Conservation (phyloP, 148 eudicot species). For the Rhododendron kiyosumense region DNA sequence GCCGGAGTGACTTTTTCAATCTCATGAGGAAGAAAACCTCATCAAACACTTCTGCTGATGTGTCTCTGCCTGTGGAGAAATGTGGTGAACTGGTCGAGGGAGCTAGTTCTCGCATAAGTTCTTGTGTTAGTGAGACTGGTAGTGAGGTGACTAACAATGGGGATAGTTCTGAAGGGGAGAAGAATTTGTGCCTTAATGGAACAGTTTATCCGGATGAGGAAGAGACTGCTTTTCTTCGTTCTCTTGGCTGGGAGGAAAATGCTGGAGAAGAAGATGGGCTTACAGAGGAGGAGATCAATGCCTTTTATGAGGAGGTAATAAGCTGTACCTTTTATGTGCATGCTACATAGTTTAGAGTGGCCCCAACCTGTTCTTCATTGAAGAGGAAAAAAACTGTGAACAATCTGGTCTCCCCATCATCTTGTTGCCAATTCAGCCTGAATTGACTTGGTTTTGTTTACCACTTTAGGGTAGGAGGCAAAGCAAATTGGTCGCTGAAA, state of each 20-base stretch:
- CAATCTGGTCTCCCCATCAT: not conserved
- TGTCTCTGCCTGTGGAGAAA: constrained; percentile 28
- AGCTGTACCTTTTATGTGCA: not conserved
- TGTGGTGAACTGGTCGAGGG: constrained; percentile 32
- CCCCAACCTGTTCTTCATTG: not conserved
- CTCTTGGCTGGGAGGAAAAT: constrained; percentile 90
- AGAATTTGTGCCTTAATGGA: constrained; percentile 29
- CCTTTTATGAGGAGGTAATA: constrained; percentile 67
- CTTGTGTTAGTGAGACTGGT: constrained; percentile 24
- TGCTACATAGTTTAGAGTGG: not conserved
- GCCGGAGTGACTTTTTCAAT: constrained; percentile 82
- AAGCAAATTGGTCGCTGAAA: not conserved
- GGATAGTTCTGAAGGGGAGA: constrained; percentile 30
- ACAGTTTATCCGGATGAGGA: constrained; percentile 51
- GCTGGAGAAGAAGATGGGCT: constrained; percentile 78
- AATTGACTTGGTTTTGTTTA: not conserved
- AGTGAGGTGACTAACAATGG: constrained; percentile 41
- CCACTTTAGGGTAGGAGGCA: not conserved
- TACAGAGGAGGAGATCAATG: constrained; percentile 87
- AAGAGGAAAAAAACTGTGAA: not conserved
- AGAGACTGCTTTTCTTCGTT: constrained; percentile 73
- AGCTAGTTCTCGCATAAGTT: constrained; percentile 14
- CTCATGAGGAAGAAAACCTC: constrained; percentile 72
- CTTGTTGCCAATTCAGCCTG: not conserved
- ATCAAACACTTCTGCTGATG: constrained; percentile 20